Conservation (phyloP, 2,329 filamentous ascomycete genomes). For the Xenoacremonium recifei region DNA sequence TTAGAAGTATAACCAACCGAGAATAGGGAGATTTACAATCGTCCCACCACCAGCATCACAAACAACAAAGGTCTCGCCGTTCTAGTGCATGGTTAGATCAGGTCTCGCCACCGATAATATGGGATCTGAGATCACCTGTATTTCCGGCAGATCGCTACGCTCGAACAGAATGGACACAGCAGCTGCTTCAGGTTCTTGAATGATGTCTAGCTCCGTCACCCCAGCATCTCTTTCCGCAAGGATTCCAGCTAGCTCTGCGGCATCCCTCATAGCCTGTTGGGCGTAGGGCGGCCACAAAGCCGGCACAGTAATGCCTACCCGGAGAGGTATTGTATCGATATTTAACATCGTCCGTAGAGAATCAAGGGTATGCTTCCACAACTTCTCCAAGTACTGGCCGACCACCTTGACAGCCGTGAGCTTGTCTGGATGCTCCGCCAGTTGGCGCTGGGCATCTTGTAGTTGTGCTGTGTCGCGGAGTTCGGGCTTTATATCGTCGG, state of each 20-base stretch:
- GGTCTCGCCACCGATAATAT: background rate
- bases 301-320: conserved; percentile 39
- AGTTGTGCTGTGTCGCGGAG: too few species aligned
- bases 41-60: conserved; percentile 39
- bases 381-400: conserved; percentile 24
- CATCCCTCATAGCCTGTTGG: conserved; percentile 32
- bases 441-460: too few species aligned
- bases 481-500: too few species aligned
- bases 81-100: background rate
- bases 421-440: too few species aligned
- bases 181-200: conserved; percentile 46
- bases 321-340: too few species aligned
- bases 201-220: conserved; percentile 31
- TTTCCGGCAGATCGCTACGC: conserved; percentile 18
- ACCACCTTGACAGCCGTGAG: conserved; percentile 29
- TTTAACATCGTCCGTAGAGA: conserved; percentile 26
- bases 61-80: conserved; percentile 27
- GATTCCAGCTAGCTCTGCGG: conserved; percentile 33
- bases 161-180: conserved; percentile 36
- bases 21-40: conserved; percentile 19
- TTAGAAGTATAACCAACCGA: background rate
- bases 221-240: conserved; percentile 23
- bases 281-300: conserved; percentile 43
- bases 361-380: conserved; percentile 31
- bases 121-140: conserved; percentile 3